Base-by-base conservation (phyloP, 2,329 filamentous ascomycete species). In the Botryosphaeria dothidea region DNA sequence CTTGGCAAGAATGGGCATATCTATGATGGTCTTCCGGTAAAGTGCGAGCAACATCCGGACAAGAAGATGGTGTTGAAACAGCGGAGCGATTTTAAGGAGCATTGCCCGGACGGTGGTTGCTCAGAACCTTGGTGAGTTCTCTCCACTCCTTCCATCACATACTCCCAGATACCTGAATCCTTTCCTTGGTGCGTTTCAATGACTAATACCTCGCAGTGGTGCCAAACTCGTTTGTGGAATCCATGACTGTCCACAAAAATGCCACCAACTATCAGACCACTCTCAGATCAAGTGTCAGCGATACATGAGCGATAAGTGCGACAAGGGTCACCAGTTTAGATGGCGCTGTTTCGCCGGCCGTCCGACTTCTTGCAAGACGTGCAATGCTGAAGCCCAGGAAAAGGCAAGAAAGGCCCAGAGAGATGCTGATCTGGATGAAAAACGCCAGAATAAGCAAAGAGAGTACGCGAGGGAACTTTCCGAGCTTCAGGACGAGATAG, bases 71-170 rank as follows among this genome's bases (percentile, higher is more conserved):
- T 87, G 0, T 69, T 92, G 0, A 74, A 73, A 1, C 73, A 72
- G 0, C 81, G 84, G 0, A 72, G 82, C 0, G 86, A 91, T 46
- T 93, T 93, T 70, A 84, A 87, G 2, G 72, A 66, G 0, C 74
- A 84, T 19, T 90, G 85, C 43, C 90, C 90, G 0, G 89, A 93
- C 71, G 90, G 91, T 4, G 91, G 91, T 0, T 93, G 90, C 67
- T 78, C 78, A 0, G 79, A 86, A 56, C 80, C 80, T 21, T 93
- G 90, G 87, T 89, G 78, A 74, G 81, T 76, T 23, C 19, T 41
- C 38, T 34, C 31, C 2, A 11, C 31, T 34, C 31, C 2, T 19
- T 41, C 17, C 38, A 34, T 34, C n/a, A n/a, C n/a, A n/a, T 34
- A 6, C 31, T 34, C 31, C 31, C 13, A 34, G 7, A 34, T 34